phyloP scores from a whole-genome alignment of 805 yeast species.

The Kodamaea lidongshanica region DNA sequence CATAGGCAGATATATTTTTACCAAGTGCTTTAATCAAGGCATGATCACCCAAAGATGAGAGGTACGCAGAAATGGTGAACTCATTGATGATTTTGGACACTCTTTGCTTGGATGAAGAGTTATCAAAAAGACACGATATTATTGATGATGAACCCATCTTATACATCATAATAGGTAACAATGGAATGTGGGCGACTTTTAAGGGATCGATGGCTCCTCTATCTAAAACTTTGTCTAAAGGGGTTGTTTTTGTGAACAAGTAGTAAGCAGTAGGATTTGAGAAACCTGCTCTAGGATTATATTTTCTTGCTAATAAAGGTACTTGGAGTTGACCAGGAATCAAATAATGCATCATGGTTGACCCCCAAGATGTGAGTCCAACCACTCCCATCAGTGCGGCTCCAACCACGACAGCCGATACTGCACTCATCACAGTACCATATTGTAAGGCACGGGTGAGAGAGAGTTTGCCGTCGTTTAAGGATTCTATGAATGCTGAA shows the following conservation, averaged over 20 bases:
- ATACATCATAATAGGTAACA: conserved; percentile 34
- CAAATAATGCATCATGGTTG: conserved; percentile 31
- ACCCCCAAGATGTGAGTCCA: conserved; percentile 33
- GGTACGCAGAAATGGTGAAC: conserved; percentile 29
- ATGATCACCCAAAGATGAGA: conserved; percentile 34
- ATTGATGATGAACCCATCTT: conserved; percentile 32
- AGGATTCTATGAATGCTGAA: conserved; percentile 18
- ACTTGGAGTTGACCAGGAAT: conserved; percentile 30
- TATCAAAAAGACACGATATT: conserved; percentile 21
- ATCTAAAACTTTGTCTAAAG: conserved; percentile 25
- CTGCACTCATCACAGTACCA: conserved; percentile 27
- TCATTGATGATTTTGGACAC: conserved; percentile 25
- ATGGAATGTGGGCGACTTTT: conserved; percentile 32
- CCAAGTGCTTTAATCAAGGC: conserved; percentile 17
- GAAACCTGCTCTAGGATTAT: conserved; percentile 5
- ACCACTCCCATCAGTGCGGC: conserved; percentile 34
- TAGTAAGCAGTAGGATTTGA: conserved; percentile 2
- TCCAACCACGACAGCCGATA: conserved; percentile 38
- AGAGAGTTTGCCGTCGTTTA: conserved; percentile 13
- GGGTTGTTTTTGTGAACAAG: conserved; percentile 6
- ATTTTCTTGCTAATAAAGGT: conserved; percentile 16
- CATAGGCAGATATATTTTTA: conserved; percentile 8
- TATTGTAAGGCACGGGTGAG: conserved; percentile 21
- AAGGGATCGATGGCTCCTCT: conserved; percentile 30
- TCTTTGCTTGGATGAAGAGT: conserved; percentile 7